Conservation (phyloP, 768 basidiomycete genomes). For the Leccinum incarnatum region DNA sequence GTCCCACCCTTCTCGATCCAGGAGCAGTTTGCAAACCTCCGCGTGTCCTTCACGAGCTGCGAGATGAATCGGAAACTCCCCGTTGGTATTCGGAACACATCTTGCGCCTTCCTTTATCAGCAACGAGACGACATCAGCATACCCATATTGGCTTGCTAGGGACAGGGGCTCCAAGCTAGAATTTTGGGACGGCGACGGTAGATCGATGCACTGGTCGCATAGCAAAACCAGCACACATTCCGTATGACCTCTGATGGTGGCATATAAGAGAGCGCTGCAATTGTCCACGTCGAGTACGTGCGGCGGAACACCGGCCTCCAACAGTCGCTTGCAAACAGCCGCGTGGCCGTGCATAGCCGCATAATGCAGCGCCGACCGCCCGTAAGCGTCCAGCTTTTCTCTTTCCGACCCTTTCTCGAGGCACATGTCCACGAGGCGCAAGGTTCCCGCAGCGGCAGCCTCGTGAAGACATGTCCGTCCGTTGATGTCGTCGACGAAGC, state of each 20-base stretch:
- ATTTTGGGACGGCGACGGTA: slow-evolving; percentile 53
- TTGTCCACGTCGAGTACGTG: slow-evolving; percentile 87
- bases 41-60: slow-evolving; percentile 91
- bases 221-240: slow-evolving; percentile 83
- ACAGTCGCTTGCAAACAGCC: slow-evolving; percentile 67
- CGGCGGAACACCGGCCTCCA: slow-evolving; percentile 65
- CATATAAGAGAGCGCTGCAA: slow-evolving; percentile 91
- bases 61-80: slow-evolving; percentile 96
- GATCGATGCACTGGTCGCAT: slow-evolving; percentile 62
- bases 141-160: slow-evolving; percentile 87
- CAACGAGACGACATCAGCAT: slow-evolving; percentile 76
- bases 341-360: slow-evolving; percentile 91
- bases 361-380: slow-evolving; percentile 92
- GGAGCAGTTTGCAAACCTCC: slow-evolving; percentile 75
- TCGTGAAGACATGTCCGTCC: slow-evolving; percentile 92
- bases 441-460: slow-evolving; percentile 81
- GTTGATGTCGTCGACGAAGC: slow-evolving; percentile 95
- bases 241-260: slow-evolving; percentile 81
- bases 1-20: slow-evolving; percentile 77
- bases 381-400: slow-evolving; percentile 82
- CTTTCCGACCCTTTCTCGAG: slow-evolving; percentile 68
- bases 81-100: slow-evolving; percentile 84
- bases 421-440: slow-evolving; percentile 77
- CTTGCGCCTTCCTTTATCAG: slow-evolving; percentile 75
- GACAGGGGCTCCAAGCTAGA: slow-evolving; percentile 84